Conservation (phyloP, 1,284 basidiomycete genomes). For the Neonothopanus nambi region DNA sequence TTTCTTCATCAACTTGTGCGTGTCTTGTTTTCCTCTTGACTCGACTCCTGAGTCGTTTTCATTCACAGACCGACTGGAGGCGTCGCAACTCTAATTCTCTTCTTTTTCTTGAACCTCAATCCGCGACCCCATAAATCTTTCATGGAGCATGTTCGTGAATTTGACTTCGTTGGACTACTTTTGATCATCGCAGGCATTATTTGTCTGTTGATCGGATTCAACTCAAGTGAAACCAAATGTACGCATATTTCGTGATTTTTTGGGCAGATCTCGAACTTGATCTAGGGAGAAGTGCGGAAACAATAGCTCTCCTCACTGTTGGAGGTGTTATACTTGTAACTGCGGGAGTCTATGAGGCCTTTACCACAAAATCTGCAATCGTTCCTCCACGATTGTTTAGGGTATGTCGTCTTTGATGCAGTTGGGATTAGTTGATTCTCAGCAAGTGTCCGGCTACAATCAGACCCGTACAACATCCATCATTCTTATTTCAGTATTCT, state of each 20-base stretch:
- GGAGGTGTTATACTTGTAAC: too few relatives aligned
- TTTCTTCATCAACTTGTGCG: constrained; percentile 76
- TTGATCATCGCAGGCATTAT: constrained; percentile 74
- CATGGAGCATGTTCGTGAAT: constrained; percentile 59
- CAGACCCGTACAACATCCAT: constrained; percentile 75
- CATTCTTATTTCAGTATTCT: constrained; percentile 59
- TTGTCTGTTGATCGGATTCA: too few relatives aligned
- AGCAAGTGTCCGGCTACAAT: too few relatives aligned
- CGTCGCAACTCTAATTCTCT: constrained; percentile 66
- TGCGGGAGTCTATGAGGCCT: too few relatives aligned
- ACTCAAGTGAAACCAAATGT: constrained; percentile 71
- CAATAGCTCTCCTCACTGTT: constrained; percentile 72
- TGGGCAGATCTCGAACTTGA: too few relatives aligned
- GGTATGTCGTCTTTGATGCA: too few relatives aligned
- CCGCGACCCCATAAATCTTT: constrained; percentile 62
- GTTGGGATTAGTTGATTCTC: too few relatives aligned
- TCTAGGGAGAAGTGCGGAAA: constrained; percentile 47
- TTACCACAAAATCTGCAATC: too few relatives aligned
- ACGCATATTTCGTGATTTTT: constrained; percentile 20
- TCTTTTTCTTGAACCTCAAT: too few relatives aligned
- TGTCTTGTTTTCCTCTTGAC: too few relatives aligned
- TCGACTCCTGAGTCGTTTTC: too few relatives aligned
- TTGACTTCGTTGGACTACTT: constrained; percentile 76
- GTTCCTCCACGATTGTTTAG: too few relatives aligned
- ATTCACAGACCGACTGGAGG: constrained; percentile 77